Percentiles rank a stretch among this genome's conserved stretches.
phyloP scores from a whole-genome alignment of 345 rosid genomes.

The Eucalyptus pumila region DNA sequence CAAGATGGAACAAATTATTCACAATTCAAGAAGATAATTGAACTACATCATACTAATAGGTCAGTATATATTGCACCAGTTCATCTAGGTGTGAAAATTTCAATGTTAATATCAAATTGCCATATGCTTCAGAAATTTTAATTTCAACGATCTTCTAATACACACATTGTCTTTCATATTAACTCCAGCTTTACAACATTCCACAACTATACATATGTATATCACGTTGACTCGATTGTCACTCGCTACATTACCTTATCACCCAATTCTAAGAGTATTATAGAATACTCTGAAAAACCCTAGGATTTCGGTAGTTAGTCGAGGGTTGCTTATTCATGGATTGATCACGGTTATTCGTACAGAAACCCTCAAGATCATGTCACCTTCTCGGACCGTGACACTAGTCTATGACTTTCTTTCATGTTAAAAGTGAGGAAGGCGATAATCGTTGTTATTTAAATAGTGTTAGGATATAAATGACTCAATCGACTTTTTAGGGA shows the following conservation, averaged over 20 bases:
- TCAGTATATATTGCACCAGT: fast-evolving
- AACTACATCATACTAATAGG: too few species aligned
- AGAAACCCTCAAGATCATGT: too few species aligned
- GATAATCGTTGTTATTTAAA: too few species aligned
- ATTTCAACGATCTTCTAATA: too few species aligned
- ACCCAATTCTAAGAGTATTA: too few species aligned
- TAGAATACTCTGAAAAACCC: too few species aligned
- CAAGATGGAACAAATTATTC: neutral
- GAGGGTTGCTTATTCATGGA: too few species aligned
- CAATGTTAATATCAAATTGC: too few species aligned
- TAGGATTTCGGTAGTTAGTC: too few species aligned
- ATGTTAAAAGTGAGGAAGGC: neutral
- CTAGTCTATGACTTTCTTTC: neutral
- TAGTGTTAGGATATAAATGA: neutral
- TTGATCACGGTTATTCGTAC: fast-evolving
- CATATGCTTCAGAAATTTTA: too few species aligned
- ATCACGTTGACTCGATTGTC: neutral
- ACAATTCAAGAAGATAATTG: neutral
- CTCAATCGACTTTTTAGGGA: neutral
- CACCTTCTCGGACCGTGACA: neutral
- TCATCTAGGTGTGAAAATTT: too few species aligned
- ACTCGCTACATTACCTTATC: fast-evolving
- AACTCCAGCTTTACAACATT: neutral
- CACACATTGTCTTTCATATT: neutral
- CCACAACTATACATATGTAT: too few species aligned